Evolutionary conservation across 768 basidiomycete genomes (phyloP).

Genomic region (Gymnopilus junonius): DNA sequence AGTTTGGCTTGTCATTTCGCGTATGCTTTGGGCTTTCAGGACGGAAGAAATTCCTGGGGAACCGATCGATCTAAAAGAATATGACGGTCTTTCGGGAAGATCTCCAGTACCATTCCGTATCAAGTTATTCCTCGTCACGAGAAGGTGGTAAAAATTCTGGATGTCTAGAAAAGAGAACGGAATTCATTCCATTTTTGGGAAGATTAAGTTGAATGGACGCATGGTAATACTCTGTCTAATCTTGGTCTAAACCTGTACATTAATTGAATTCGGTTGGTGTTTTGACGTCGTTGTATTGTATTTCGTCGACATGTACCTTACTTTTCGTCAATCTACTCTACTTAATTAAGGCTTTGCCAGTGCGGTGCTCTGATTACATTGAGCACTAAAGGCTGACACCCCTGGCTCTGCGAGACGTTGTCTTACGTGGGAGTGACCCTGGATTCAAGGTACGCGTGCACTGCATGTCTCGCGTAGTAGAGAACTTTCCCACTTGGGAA

Average conservation of each 20-base stretch:
- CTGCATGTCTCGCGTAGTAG: not conserved
- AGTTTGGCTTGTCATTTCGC: slow-evolving; percentile 47
- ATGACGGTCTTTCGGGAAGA: slow-evolving; percentile 52
- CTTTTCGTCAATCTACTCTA: not conserved
- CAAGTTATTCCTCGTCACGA: slow-evolving; percentile 35
- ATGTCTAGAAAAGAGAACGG: not conserved
- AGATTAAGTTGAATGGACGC: not conserved
- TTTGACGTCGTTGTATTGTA: not conserved
- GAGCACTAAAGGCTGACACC: too few species aligned
- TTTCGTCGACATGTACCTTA: not conserved
- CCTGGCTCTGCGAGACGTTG: not conserved
- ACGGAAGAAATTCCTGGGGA: slow-evolving; percentile 45
- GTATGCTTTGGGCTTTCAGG: slow-evolving; percentile 52
- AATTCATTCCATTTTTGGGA: not conserved
- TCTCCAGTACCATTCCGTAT: slow-evolving; percentile 48
- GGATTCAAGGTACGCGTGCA: not conserved
- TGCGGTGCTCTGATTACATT: not conserved
- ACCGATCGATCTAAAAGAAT: slow-evolving; percentile 49
- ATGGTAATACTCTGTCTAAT: not conserved
- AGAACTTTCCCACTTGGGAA: not conserved
- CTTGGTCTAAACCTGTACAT: not conserved
- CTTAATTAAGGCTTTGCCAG: not conserved
- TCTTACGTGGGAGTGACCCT: not conserved
- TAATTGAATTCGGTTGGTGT: not conserved
- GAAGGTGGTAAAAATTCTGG: slow-evolving; percentile 31